Percentiles rank a stretch among this genome's conserved stretches.
These are phyloP conservation scores for Aspergillus amoenus DNA, from an alignment of 2,329 filamentous ascomycete species.

Conservation along the genomic window DNA sequence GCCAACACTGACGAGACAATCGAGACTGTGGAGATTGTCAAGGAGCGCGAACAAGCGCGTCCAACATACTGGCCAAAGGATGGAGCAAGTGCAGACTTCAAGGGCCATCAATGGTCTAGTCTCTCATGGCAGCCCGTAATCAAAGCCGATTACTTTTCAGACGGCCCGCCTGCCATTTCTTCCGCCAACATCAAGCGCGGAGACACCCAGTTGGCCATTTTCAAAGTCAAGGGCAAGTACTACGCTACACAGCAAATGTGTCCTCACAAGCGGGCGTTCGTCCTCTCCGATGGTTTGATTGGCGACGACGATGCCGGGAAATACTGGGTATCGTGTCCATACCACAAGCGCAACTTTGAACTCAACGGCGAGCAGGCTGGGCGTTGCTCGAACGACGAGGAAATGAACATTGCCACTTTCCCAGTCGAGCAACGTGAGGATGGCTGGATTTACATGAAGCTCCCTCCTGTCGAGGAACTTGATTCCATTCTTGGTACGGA, in stretches of 20 bases:
- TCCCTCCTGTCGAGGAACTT: conserved; percentile 78
- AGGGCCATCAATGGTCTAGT: conserved; percentile 62
- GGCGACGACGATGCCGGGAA: conserved; percentile 61
- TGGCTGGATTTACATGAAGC: conserved; percentile 74
- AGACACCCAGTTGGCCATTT: conserved; percentile 85
- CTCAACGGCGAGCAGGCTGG: conserved; percentile 66
- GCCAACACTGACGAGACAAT: conserved; percentile 74
- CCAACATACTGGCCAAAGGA: conserved; percentile 77
- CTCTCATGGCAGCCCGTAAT: conserved; percentile 80
- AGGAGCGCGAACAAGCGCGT: conserved; percentile 70
- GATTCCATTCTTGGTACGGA: conserved; percentile 75
- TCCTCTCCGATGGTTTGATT: conserved; percentile 81
- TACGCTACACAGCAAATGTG: conserved; percentile 94
- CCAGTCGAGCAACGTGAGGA: conserved; percentile 71
- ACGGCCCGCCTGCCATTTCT: conserved; percentile 65
- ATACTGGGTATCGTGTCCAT: conserved; percentile 84
- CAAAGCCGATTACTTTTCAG: conserved; percentile 66
- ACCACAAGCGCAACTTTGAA: conserved; percentile 88
- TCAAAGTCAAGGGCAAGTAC: conserved; percentile 76
- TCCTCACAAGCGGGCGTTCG: conserved; percentile 85
- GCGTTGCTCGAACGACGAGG: conserved; percentile 70
- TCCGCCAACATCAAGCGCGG: conserved; percentile 78
- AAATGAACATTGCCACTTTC: conserved; percentile 80
- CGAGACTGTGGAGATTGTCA: conserved; percentile 67
- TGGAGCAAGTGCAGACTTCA: conserved; percentile 69